phyloP scores from a whole-genome alignment of 2,329 filamentous ascomycete genomes.

The Botrytis squamosa region DNA sequence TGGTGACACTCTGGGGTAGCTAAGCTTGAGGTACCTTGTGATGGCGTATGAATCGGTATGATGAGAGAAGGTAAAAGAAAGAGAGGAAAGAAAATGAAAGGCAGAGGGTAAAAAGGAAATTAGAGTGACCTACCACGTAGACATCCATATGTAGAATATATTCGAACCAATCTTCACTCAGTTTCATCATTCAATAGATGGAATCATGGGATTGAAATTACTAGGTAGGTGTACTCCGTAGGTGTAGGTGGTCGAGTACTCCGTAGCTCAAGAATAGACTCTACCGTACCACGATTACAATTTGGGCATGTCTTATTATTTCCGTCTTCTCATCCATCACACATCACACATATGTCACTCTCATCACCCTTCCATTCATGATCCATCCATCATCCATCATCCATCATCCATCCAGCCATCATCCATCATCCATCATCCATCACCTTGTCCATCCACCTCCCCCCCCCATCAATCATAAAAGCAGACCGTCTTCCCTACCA shows the following conservation, averaged over 20 bases:
- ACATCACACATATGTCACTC: background rate
- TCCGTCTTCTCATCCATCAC: background rate
- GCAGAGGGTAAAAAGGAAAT: background rate
- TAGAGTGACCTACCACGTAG: background rate
- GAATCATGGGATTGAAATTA: background rate
- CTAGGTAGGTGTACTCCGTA: background rate
- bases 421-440: background rate
- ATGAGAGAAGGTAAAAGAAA: background rate
- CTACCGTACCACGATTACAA: no score
- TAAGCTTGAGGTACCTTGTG: background rate
- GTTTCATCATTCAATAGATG: background rate
- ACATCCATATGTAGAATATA: background rate
- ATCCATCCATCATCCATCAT: background rate
- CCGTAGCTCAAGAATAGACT: background rate
- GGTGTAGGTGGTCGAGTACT: background rate
- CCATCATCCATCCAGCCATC: background rate
- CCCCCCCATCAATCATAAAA: background rate
- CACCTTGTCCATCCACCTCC: background rate
- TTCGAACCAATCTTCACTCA: background rate
- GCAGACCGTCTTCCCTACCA: background rate
- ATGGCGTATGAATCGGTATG: background rate
- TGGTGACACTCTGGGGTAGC: conserved; percentile 1
- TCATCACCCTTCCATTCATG: background rate
- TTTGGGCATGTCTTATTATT: background rate
- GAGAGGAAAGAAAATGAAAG: background rate